Evolutionary conservation across 2,329 filamentous ascomycete genomes (phyloP).

Genomic region (Cryphonectria radicalis): DNA sequence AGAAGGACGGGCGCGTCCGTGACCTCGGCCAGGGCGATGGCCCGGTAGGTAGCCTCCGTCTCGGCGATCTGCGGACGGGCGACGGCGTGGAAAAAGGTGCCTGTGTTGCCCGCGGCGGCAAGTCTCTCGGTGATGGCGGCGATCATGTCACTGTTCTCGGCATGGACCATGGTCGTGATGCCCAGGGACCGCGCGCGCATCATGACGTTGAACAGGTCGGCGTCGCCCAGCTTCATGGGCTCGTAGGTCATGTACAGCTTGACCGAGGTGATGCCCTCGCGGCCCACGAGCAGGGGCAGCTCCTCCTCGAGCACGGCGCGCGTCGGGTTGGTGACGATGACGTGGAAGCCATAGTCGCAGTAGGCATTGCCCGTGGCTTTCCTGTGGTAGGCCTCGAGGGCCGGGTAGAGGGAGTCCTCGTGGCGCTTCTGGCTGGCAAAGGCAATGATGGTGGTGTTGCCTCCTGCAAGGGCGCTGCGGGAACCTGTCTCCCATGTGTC

Average conservation of each 20-base stretch:
- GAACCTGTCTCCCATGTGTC: slow-evolving; percentile 49
- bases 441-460: slow-evolving; percentile 60
- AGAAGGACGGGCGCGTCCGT: slow-evolving; percentile 56
- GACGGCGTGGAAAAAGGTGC: slow-evolving; percentile 49
- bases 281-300: slow-evolving; percentile 42
- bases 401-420: slow-evolving; percentile 45
- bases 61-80: slow-evolving; percentile 51
- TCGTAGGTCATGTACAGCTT: slow-evolving; percentile 54
- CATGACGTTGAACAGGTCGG: slow-evolving; percentile 47
- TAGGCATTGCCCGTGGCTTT: slow-evolving; percentile 39
- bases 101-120: slow-evolving; percentile 25
- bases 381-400: slow-evolving; percentile 23
- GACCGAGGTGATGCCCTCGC: slow-evolving; percentile 45
- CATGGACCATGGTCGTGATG: slow-evolving; percentile 55
- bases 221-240: slow-evolving; percentile 44
- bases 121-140: slow-evolving; percentile 41
- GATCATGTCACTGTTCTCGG: slow-evolving; percentile 52
- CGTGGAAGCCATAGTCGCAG: slow-evolving; percentile 61
- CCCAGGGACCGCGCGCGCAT: slow-evolving; percentile 44
- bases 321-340: slow-evolving; percentile 53
- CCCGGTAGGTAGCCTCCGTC: slow-evolving; percentile 53
- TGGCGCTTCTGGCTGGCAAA: slow-evolving; percentile 58
- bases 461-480: slow-evolving; percentile 58
- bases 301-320: slow-evolving; percentile 47
- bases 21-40: slow-evolving; percentile 53